phyloP scores from a whole-genome alignment of 768 basidiomycete genomes.

The Boletus bicolor region DNA sequence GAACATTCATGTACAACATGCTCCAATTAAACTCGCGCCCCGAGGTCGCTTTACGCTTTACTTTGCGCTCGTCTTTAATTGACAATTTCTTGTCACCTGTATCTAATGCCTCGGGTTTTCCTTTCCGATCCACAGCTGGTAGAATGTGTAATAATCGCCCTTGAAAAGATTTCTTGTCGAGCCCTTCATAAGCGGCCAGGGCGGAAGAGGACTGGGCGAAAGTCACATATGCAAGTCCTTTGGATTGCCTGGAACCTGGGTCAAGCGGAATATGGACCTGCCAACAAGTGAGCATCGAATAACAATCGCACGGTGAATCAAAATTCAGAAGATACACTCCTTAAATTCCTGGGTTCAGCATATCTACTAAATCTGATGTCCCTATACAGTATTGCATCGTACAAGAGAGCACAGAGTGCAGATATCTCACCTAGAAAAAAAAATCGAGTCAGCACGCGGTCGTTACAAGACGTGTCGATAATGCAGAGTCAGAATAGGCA shows the following conservation, averaged over 20 bases:
- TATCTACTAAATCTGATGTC: slow-evolving; percentile 53
- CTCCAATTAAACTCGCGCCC: slow-evolving; percentile 90
- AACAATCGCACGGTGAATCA: background rate
- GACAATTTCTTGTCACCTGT: slow-evolving; percentile 43
- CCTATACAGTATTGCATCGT: slow-evolving; percentile 33
- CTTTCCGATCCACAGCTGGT: slow-evolving; percentile 70
- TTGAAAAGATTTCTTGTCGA: slow-evolving; percentile 86
- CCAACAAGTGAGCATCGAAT: slow-evolving; percentile 1
- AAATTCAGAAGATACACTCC: slow-evolving; percentile 47
- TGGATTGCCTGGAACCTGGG: slow-evolving; percentile 41
- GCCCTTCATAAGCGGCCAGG: slow-evolving; percentile 65
- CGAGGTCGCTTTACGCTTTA: slow-evolving; percentile 62
- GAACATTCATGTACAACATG: slow-evolving; percentile 95
- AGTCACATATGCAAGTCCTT: slow-evolving; percentile 63
- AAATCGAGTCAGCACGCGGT: background rate
- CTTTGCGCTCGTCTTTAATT: slow-evolving; percentile 56
- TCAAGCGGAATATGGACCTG: slow-evolving; percentile 61
- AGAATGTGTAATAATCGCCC: slow-evolving; percentile 90
- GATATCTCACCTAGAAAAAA: slow-evolving; percentile 13
- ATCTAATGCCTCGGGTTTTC: slow-evolving; percentile 42
- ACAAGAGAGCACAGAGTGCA: background rate
- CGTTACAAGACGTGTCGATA: background rate
- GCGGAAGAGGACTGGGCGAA: slow-evolving; percentile 48
- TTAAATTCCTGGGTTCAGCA: slow-evolving; percentile 50
- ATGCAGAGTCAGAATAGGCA: slow-evolving; percentile 24